Conservation (phyloP, 2,329 filamentous ascomycete species). For the Fusarium zealandicum region DNA sequence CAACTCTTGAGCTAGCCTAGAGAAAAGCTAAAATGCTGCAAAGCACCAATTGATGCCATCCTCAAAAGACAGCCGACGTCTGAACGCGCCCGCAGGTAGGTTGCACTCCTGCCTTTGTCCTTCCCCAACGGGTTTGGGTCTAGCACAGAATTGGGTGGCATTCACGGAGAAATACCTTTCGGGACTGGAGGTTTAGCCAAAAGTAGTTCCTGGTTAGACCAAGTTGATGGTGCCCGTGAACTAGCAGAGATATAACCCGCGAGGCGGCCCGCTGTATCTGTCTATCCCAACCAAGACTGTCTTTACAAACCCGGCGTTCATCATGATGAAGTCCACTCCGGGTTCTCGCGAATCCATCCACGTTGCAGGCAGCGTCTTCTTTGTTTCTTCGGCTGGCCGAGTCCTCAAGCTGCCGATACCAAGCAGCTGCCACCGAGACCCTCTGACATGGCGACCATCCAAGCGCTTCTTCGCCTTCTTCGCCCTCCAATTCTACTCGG, state of each 20-base stretch:
- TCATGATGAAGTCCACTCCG: slow-evolving; percentile 8
- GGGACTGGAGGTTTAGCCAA: background rate
- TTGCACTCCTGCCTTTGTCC: background rate
- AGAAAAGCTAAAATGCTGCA: slow-evolving; percentile 1
- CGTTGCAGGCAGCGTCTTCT: slow-evolving; percentile 38
- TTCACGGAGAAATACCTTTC: background rate
- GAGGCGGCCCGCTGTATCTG: no score
- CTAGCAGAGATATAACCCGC: background rate
- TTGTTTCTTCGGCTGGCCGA: slow-evolving; percentile 25
- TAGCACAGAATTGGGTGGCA: background rate
- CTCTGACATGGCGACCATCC: slow-evolving; percentile 25
- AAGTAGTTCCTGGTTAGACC: background rate
- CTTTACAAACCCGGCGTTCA: no score
- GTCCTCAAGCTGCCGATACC: slow-evolving; percentile 31
- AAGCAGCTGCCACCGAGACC: slow-evolving; percentile 25
- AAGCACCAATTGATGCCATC: slow-evolving; percentile 22
- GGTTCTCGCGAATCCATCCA: slow-evolving; percentile 21
- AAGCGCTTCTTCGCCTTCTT: slow-evolving; percentile 19
- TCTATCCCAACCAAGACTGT: no score
- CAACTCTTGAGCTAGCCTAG: background rate
- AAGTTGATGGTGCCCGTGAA: background rate
- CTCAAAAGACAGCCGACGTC: background rate
- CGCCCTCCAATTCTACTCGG: slow-evolving; percentile 15
- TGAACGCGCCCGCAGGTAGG: slow-evolving; percentile 15
- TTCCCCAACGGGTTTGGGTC: background rate